Conservation (phyloP, 2,329 filamentous ascomycete genomes). For the Dendrostoma leiphaemia region DNA sequence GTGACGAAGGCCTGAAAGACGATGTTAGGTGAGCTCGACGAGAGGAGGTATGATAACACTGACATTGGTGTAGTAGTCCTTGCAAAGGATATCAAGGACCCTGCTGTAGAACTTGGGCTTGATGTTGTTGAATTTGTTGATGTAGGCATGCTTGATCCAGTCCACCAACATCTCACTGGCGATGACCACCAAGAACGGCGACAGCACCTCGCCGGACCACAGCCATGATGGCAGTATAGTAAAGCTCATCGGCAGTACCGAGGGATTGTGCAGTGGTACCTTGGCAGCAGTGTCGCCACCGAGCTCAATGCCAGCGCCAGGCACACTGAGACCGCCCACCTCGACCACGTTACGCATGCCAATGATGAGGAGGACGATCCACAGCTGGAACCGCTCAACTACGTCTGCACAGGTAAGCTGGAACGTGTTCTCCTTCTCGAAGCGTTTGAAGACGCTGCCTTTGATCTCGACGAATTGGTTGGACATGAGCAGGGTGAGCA, state of each 20-base stretch:
- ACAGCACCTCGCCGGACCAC: conserved; percentile 78
- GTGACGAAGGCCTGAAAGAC: conserved; percentile 75
- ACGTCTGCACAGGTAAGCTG: conserved; percentile 96
- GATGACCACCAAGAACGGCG: conserved; percentile 89
- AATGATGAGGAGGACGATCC: conserved; percentile 96
- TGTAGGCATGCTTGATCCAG: conserved; percentile 95
- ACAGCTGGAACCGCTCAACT: conserved; percentile 94
- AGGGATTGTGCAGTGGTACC: conserved; percentile 63
- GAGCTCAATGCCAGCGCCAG: conserved; percentile 50
- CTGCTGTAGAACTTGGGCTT: conserved; percentile 86
- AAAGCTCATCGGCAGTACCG: conserved; percentile 86
- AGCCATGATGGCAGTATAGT: conserved; percentile 81
- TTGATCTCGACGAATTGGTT: conserved; percentile 99
- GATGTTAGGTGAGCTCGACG: not conserved
- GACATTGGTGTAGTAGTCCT: conserved; percentile 96
- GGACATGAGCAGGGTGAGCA: conserved; percentile 87
- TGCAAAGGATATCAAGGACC: conserved; percentile 89
- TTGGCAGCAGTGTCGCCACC: conserved; percentile 46
- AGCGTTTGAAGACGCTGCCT: conserved; percentile 96
- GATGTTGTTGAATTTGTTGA: conserved; percentile 98
- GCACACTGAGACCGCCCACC: conserved; percentile 76
- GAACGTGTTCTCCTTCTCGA: conserved; percentile 96
- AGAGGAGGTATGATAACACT: conserved; percentile 28
- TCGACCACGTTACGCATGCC: conserved; percentile 95
- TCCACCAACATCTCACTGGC: conserved; percentile 97